Evolutionary conservation across 1,139 yeast species (phyloP).

Genomic region (Pichia norvegensis): DNA sequence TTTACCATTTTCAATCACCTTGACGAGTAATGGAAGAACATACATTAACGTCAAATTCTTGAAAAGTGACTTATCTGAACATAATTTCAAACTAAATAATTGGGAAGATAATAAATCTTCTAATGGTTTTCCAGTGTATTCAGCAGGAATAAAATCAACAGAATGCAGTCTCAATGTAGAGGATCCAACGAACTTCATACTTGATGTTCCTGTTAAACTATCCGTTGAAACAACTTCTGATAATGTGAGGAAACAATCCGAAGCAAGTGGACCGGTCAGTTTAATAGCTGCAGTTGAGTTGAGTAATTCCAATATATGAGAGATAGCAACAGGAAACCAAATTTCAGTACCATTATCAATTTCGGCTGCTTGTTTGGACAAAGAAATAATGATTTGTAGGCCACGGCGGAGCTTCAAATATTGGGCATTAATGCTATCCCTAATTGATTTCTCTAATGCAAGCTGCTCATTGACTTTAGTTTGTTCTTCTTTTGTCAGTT

Average conservation of each 20-base stretch:
- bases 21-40: slow-evolving; percentile 62
- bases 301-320: slow-evolving; percentile 37
- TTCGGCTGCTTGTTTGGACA: slow-evolving; percentile 41
- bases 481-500: slow-evolving; percentile 73
- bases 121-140: slow-evolving; percentile 44
- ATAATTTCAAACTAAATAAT: slow-evolving; percentile 66
- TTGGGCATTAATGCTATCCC: slow-evolving; percentile 37
- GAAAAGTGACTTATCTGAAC: slow-evolving; percentile 65
- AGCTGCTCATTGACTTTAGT: slow-evolving; percentile 52
- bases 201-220: slow-evolving; percentile 21
- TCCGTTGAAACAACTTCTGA: slow-evolving; percentile 22
- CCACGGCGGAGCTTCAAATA: slow-evolving; percentile 41
- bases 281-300: slow-evolving; percentile 31
- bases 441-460: slow-evolving; percentile 48
- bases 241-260: slow-evolving; percentile 26
- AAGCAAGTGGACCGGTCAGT: slow-evolving; percentile 35
- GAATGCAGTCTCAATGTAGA: slow-evolving; percentile 53
- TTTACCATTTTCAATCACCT: slow-evolving; percentile 56
- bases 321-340: slow-evolving; percentile 69
- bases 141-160: slow-evolving; percentile 35
- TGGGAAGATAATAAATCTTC: slow-evolving; percentile 42
- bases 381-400: slow-evolving; percentile 44
- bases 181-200: slow-evolving; percentile 39
- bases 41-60: slow-evolving; percentile 65
- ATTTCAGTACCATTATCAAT: slow-evolving; percentile 60